Evolutionary conservation across 495 filamentous ascomycete genomes (phyloP), one percentile per base, ranked within the genome.

Genomic region (Xylaria nigripes): DNA sequence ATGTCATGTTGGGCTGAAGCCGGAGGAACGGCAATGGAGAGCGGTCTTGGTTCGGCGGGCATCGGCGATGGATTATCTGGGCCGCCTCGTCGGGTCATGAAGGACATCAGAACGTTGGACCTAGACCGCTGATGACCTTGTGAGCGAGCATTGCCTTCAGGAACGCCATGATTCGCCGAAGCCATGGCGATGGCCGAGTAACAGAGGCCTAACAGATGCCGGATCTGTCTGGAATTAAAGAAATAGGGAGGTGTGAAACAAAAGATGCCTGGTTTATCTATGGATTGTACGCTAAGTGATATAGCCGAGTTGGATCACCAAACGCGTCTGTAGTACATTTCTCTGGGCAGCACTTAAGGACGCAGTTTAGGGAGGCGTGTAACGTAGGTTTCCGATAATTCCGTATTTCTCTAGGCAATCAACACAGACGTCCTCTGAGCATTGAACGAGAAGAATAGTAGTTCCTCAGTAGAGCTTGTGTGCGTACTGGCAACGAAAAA

Each of bases 31-130:
- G 63, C 62, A 38, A 58, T 59, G 23, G 62, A 38, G 7, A 59
- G 55, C 5, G 43, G 46, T 42, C 50, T 54, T 23, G 56, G 55
- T 25, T 56, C 51, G 30, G 63, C 53, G 45, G 69, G 54, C 13
- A 75, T 74, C 18, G 78, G 69, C 6, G 60, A 58, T 19, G 65
- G 48, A 15, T 73, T 73, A 59, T 79, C 74, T 29, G 70, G 70
- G 42, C 79, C 73, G 61, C 68, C 75, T 46, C 78, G 71, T 56
- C 70, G 72, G 40, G 75, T 72, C 36, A 83, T 81, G 60, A 84
- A 74, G 13, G 79, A 78, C 52, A 72, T 78, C 45, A 85, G 63
- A 24, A 83, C 75, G 15, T 76, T 77, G 6, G 81, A 82, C 65
- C 79, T 83, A 58, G 75, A 72, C n/a, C 74, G 72, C 16, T 72